Conservation (phyloP, 352 stramenopile species). For the Globisporangium cylindrosporum region DNA sequence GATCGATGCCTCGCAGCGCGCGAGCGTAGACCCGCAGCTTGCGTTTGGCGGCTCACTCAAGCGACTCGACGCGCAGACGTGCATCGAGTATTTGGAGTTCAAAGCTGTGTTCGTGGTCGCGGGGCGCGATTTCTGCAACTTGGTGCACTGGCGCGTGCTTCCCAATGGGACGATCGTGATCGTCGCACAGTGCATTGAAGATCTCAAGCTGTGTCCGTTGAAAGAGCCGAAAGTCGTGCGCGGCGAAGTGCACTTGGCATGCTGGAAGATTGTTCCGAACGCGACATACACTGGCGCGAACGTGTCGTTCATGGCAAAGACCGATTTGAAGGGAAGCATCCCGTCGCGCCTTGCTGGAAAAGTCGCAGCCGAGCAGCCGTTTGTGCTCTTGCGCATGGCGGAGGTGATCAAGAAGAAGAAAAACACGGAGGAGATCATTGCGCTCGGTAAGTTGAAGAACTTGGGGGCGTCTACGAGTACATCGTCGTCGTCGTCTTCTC, state of each 20-base stretch:
- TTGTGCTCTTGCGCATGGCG: slow-evolving; percentile 51
- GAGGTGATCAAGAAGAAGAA: slow-evolving; percentile 56
- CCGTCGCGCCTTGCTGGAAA: slow-evolving; percentile 61
- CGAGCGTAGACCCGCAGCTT: slow-evolving; percentile 56
- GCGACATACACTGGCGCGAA: slow-evolving; percentile 48
- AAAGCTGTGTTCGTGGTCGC: slow-evolving; percentile 76
- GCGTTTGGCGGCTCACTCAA: slow-evolving; percentile 39
- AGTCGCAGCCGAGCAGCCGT: slow-evolving; percentile 61
- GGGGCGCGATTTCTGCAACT: slow-evolving; percentile 68
- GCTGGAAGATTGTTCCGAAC: slow-evolving; percentile 67
- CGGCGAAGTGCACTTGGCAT: slow-evolving; percentile 58
- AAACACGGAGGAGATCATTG: slow-evolving; percentile 28
- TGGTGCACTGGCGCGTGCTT: slow-evolving; percentile 69
- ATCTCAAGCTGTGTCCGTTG: slow-evolving; percentile 44
- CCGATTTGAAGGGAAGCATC: slow-evolving; percentile 70
- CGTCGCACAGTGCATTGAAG: slow-evolving; percentile 66
- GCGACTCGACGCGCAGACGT: slow-evolving; percentile 54
- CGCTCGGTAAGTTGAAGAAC: slow-evolving; percentile 47
- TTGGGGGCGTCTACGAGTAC: slow-evolving; percentile 9
- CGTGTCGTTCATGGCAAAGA: slow-evolving; percentile 72
- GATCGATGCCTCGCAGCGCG: slow-evolving; percentile 46
- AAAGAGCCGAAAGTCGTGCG: slow-evolving; percentile 74
- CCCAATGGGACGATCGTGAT: slow-evolving; percentile 62
- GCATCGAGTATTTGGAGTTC: slow-evolving; percentile 74
- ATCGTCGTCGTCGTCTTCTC: not conserved